Conservation (phyloP, 208 protist species). For the Trichomonas vaginalis region DNA sequence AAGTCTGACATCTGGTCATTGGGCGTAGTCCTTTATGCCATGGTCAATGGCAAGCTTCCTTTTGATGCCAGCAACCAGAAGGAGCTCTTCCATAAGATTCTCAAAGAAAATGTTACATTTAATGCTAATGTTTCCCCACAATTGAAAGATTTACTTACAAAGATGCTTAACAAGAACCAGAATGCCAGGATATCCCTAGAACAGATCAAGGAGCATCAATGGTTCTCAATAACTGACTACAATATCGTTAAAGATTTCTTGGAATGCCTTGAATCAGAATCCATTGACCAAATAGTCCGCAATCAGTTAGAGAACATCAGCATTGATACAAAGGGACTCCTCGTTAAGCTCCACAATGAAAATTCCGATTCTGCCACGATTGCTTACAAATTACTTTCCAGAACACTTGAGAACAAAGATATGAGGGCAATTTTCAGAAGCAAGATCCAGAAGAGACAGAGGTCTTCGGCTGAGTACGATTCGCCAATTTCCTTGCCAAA, state of each 20-base stretch:
- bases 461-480: not conserved
- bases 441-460: not conserved
- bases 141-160: not conserved
- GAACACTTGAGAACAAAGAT: not conserved
- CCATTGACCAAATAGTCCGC: not conserved
- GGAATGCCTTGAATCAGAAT: not conserved
- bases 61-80: not conserved
- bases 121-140: not conserved
- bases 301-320: not conserved
- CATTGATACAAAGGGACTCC: not conserved
- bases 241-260: not conserved
- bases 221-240: not conserved
- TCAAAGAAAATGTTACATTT: not conserved
- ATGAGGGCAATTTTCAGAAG: not conserved
- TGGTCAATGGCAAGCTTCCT: conserved; percentile 12
- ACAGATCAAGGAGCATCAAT: not conserved
- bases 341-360: not conserved
- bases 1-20: conserved; percentile 10
- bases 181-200: not conserved
- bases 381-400: not conserved
- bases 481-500: not conserved
- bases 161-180: not conserved
- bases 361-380: not conserved
- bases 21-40: conserved; percentile 4
- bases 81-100: not conserved